Evolutionary conservation across 2,329 filamentous ascomycete species (phyloP).

Genomic region (Ophiosphaerella narmari): DNA sequence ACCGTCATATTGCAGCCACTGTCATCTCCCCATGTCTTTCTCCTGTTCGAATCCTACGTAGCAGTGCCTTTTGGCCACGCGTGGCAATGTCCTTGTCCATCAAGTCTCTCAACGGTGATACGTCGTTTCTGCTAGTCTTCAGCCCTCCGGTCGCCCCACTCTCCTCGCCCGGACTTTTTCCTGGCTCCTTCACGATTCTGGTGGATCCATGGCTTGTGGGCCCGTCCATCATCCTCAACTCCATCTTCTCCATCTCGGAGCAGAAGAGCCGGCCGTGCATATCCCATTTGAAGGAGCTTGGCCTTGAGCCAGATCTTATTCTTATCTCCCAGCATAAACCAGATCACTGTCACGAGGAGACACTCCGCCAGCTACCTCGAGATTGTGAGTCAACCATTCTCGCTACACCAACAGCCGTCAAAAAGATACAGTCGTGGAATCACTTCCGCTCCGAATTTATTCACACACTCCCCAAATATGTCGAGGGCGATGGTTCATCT

Average conservation of each 20-base stretch:
- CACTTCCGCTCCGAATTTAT: slow-evolving; percentile 63
- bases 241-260: slow-evolving; percentile 64
- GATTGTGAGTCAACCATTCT: slow-evolving; percentile 65
- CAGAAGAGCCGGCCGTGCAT: slow-evolving; percentile 63
- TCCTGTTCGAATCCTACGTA: background rate
- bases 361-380: slow-evolving; percentile 65
- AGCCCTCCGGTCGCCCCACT: slow-evolving; percentile 56
- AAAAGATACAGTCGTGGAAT: slow-evolving; percentile 68
- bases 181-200: slow-evolving; percentile 66
- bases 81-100: slow-evolving; percentile 65
- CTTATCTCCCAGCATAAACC: slow-evolving; percentile 66
- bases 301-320: slow-evolving; percentile 59
- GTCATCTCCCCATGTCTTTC: slow-evolving; percentile 4
- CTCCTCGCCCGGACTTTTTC: slow-evolving; percentile 45
- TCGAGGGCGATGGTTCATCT: slow-evolving; percentile 44
- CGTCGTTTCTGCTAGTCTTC: slow-evolving; percentile 69
- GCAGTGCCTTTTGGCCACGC: slow-evolving; percentile 3
- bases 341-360: slow-evolving; percentile 73
- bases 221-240: slow-evolving; percentile 63
- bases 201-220: slow-evolving; percentile 74
- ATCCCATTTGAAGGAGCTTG: slow-evolving; percentile 59
- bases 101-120: slow-evolving; percentile 67
- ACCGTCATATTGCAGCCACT: slow-evolving; percentile 5
- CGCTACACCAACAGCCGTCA: slow-evolving; percentile 67
- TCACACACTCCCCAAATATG: slow-evolving; percentile 51